Evolutionary conservation across 2,329 filamentous ascomycete genomes (phyloP).

Genomic region (Nothophoma quercina): DNA sequence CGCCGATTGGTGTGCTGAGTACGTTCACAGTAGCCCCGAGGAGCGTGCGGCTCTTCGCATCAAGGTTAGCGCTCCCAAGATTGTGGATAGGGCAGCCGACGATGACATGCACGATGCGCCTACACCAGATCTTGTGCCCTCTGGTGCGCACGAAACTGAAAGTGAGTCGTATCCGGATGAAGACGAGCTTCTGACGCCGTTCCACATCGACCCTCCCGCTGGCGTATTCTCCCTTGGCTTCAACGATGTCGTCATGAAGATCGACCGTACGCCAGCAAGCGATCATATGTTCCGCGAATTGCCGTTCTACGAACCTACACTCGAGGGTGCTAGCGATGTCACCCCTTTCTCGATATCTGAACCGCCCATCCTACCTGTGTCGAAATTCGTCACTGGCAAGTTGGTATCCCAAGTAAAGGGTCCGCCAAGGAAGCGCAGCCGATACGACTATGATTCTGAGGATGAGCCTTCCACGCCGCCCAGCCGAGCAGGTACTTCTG

Average conservation of each 20-base stretch:
- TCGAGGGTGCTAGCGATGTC: constrained; percentile 42
- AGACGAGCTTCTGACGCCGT: constrained; percentile 53
- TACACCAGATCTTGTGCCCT: constrained; percentile 50
- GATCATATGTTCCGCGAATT: constrained; percentile 82
- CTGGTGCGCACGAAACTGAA: constrained; percentile 48
- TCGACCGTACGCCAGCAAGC: constrained; percentile 75
- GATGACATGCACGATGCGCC: constrained; percentile 50
- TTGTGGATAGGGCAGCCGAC: constrained; percentile 18
- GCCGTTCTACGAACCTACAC: constrained; percentile 71
- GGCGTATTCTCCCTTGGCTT: constrained; percentile 84
- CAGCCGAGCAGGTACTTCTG: constrained; percentile 50
- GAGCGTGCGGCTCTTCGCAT: constrained; percentile 75
- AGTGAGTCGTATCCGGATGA: constrained; percentile 49
- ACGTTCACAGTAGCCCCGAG: constrained; percentile 70
- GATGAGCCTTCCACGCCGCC: constrained; percentile 58
- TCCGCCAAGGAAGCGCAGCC: constrained; percentile 76
- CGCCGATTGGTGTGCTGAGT: constrained; percentile 84
- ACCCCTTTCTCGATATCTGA: constrained; percentile 45
- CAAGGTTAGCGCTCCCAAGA: constrained; percentile 54
- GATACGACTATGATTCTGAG: constrained; percentile 82
- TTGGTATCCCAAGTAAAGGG: constrained; percentile 72
- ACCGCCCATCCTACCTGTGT: constrained; percentile 77
- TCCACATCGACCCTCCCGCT: constrained; percentile 66
- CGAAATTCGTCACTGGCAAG: constrained; percentile 84
- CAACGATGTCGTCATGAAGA: constrained; percentile 80